Conservation (phyloP, 257 asterid species). For the Salvia splendens region DNA sequence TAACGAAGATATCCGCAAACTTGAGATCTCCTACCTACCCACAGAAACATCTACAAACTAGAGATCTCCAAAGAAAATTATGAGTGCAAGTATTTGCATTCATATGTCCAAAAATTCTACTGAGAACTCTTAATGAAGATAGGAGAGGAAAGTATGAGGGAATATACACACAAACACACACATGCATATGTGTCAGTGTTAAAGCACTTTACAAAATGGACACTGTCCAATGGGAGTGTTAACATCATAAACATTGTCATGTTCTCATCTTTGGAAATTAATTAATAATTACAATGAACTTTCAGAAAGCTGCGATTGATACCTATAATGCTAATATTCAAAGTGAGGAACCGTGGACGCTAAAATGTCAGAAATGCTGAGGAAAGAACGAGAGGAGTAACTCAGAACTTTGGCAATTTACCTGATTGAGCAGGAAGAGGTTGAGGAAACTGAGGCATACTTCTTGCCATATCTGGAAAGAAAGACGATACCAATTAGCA, state of each 20-base stretch:
- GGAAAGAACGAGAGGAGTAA: slow-evolving; percentile 12
- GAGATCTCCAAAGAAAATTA: neutral
- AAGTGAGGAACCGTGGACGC: neutral
- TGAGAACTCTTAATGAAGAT: neutral
- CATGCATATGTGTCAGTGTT: neutral
- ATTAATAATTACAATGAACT: neutral
- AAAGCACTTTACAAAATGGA: slow-evolving; percentile 5
- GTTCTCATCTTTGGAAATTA: neutral
- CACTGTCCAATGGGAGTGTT: neutral
- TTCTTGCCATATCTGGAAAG: slow-evolving; percentile 46
- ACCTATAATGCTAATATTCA: neutral
- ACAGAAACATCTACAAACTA: neutral
- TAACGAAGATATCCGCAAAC: no score
- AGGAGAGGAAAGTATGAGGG: neutral
- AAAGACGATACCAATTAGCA: slow-evolving; percentile 26
- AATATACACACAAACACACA: neutral
- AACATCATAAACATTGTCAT: neutral
- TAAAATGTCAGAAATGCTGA: slow-evolving; percentile 15
- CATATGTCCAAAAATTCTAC: neutral
- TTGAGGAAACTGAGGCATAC: slow-evolving; percentile 53
- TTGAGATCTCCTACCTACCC: neutral
- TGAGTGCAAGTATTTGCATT: neutral
- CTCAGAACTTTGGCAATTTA: slow-evolving; percentile 32
- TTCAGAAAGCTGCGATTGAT: neutral
- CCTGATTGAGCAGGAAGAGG: slow-evolving; percentile 64